phyloP scores from a whole-genome alignment of 129 eudicot genomes.

The Chrysanthemum lavandulifolium region DNA sequence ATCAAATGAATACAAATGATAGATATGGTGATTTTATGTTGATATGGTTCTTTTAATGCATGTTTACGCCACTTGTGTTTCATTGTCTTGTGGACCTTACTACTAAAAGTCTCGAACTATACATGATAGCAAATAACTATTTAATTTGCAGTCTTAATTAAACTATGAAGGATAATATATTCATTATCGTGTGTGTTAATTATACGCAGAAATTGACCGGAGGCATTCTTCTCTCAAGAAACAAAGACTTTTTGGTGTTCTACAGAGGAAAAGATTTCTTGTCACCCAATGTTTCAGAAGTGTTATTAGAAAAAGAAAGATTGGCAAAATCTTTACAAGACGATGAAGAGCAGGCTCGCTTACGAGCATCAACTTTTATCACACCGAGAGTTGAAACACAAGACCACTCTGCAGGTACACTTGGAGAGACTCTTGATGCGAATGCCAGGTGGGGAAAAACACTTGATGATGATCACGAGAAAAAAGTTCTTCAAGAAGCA shows the following conservation, averaged over 20 bases:
- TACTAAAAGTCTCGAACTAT: too few relatives aligned
- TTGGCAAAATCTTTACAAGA: conserved; percentile 78
- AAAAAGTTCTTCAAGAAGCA: conserved; percentile 74
- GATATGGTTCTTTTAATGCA: neutral
- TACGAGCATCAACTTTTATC: conserved; percentile 57
- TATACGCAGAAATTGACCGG: conserved; percentile 84
- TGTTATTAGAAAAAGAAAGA: conserved; percentile 72
- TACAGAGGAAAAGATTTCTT: conserved; percentile 90
- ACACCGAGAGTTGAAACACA: conserved; percentile 38
- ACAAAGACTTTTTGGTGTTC: conserved; percentile 90
- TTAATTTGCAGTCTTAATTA: too few relatives aligned
- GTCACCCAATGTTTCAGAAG: conserved; percentile 75
- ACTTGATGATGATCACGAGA: conserved; percentile 50
- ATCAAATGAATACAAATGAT: conserved; percentile 5
- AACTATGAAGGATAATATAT: neutral
- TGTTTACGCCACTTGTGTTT: neutral
- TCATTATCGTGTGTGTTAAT: neutral
- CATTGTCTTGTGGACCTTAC: neutral
- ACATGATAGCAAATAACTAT: too few relatives aligned
- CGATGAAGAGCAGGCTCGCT: conserved; percentile 86
- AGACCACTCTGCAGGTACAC: conserved; percentile 63
- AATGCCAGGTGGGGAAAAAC: conserved; percentile 75
- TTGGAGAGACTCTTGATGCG: conserved; percentile 78
- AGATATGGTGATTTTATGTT: conserved; percentile 3
- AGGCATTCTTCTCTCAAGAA: conserved; percentile 84